phyloP scores from a whole-genome alignment of 768 basidiomycete genomes.

The Tulasnella sp. region DNA sequence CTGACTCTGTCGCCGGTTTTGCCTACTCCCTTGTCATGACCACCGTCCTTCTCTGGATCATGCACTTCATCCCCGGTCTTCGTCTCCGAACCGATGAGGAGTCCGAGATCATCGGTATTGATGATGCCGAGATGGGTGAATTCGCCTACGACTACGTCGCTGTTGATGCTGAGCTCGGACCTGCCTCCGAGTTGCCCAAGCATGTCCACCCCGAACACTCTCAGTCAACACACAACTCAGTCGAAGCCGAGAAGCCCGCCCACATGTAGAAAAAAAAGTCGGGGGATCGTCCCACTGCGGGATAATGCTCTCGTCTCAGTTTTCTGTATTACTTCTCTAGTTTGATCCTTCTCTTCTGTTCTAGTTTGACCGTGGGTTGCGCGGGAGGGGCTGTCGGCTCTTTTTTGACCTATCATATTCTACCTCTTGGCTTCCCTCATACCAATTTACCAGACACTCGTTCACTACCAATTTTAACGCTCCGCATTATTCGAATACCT shows the following conservation, averaged over 20 bases:
- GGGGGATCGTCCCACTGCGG: too few species aligned
- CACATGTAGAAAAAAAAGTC: background rate
- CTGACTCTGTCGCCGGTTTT: slow-evolving; percentile 53
- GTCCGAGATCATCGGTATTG: slow-evolving; percentile 56
- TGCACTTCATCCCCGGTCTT: slow-evolving; percentile 77
- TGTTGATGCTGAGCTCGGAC: slow-evolving; percentile 41
- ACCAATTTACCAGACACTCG: too few species aligned
- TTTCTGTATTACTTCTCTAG: too few species aligned
- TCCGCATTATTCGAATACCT: too few species aligned
- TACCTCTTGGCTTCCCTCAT: too few species aligned
- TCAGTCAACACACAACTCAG: background rate
- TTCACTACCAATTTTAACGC: too few species aligned
- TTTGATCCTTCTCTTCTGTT: too few species aligned
- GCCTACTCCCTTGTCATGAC: slow-evolving; percentile 66
- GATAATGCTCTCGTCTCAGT: too few species aligned
- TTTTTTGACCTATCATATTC: too few species aligned
- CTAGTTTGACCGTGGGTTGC: too few species aligned
- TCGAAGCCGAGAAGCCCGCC: background rate
- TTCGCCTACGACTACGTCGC: slow-evolving; percentile 81
- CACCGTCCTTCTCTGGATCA: slow-evolving; percentile 70
- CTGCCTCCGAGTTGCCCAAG: slow-evolving; percentile 17
- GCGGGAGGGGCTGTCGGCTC: too few species aligned
- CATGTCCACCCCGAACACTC: background rate
- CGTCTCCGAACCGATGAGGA: slow-evolving; percentile 44
- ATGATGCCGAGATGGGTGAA: slow-evolving; percentile 83